Base-by-base conservation (phyloP, 768 basidiomycete species). In the Tremella yokohamensis region DNA sequence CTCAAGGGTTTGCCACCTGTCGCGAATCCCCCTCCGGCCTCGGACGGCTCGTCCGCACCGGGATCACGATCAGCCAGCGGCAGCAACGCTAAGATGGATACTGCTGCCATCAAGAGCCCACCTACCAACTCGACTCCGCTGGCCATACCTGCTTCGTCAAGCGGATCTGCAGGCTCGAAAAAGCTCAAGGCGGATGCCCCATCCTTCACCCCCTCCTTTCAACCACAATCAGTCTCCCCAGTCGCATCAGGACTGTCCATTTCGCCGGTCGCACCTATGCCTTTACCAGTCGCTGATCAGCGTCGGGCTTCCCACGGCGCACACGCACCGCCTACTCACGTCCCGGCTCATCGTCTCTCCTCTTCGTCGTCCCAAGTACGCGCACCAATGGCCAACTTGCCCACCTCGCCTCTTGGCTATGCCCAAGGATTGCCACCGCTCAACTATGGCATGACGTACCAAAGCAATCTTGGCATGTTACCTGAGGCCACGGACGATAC, bases 1-100 rank as follows among this genome's bases (percentile, higher is more conserved):
- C 81, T 96, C 63, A 94, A 91, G 82, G 86, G 87, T 16, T 83
- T 89, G 2, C 85, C 89, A 53, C 16, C 49, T 49, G 20, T 26
- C 37, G 7, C 37, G n/a, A 48, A 22, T 22, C 13, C 52, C 53
- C 16, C 55, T 13, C 62, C 54, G 22, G 15, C n/a, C 6, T 45
- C 42, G 22, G n/a, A 22, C n/a, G 40, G 49, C 51, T 18, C 45
- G 49, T 55, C 60, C 66, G n/a, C 62, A 3, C 25, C 49, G 11
- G 65, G 60, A 2, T 66, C 68, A 3, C 39, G 66, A 34, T 65
- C 65, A 1, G 60, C 54, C 16, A 70, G 61, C 47, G 61, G 55
- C 9, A 66, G 60, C 50, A 56, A 57, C 18, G 52, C 20, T 8
- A 54, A 45, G 47, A 34, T 11, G 29, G 29, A 34, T 11, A 11